Conservation (phyloP, 495 filamentous ascomycete species). For the Trichoderma orchidacearum region DNA sequence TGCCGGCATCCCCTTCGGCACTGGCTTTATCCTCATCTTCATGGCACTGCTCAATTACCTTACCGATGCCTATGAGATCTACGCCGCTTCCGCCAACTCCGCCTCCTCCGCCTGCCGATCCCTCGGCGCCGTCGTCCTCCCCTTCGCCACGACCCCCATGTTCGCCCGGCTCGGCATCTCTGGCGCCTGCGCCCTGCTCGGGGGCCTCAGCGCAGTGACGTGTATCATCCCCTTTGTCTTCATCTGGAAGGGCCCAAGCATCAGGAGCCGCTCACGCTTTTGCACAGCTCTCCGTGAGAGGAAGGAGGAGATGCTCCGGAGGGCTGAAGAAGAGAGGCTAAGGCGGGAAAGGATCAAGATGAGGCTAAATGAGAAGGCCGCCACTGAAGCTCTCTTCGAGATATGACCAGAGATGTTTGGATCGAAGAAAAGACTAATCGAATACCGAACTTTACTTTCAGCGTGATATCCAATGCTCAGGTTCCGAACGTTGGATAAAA, state of each 20-base stretch:
- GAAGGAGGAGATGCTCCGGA: slow-evolving; percentile 21
- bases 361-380: slow-evolving; percentile 1
- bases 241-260: slow-evolving; percentile 24
- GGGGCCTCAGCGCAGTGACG: slow-evolving; percentile 22
- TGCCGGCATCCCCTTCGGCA: slow-evolving; percentile 53
- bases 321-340: slow-evolving; percentile 13
- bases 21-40: slow-evolving; percentile 40
- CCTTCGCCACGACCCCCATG: slow-evolving; percentile 28
- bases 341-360: background rate
- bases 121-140: slow-evolving; percentile 48
- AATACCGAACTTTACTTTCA: too few species aligned
- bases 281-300: slow-evolving; percentile 20
- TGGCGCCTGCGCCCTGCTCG: slow-evolving; percentile 23
- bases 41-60: slow-evolving; percentile 58
- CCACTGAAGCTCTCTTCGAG: background rate
- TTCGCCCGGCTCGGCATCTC: slow-evolving; percentile 21
- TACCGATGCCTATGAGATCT: slow-evolving; percentile 63
- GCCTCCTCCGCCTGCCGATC: slow-evolving; percentile 46
- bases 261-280: slow-evolving; percentile 20
- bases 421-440: too few species aligned
- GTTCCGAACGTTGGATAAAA: too few species aligned
- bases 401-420: background rate
- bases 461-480: background rate
- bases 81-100: slow-evolving; percentile 57
- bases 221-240: slow-evolving; percentile 25